phyloP scores from a whole-genome alignment of 1,139 yeast species.

The Protomyces inouyei region DNA sequence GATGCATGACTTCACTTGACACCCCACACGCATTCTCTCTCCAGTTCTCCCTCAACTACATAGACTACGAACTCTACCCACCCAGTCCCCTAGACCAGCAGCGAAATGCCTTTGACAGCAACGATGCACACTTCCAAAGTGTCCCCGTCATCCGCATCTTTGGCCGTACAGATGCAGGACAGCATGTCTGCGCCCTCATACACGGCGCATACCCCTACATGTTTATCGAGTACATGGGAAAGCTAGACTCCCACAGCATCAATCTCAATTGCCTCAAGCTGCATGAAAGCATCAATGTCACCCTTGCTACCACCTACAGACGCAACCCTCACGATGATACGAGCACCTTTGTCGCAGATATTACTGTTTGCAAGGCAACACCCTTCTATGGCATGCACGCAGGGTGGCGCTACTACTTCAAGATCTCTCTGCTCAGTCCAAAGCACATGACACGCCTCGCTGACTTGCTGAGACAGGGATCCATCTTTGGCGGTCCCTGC shows the following conservation, averaged over 20 bases:
- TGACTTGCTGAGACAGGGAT: conserved; percentile 54
- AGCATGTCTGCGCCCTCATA: conserved; percentile 59
- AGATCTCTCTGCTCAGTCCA: conserved; percentile 65
- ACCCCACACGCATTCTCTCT: neutral
- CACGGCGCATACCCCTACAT: conserved; percentile 84
- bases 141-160: conserved; percentile 68
- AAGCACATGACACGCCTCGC: conserved; percentile 55
- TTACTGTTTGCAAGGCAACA: conserved; percentile 64
- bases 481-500: conserved; percentile 40
- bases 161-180: conserved; percentile 59
- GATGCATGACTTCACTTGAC: neutral
- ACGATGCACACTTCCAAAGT: conserved; percentile 2
- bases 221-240: conserved; percentile 55
- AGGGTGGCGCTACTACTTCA: conserved; percentile 60
- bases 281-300: conserved; percentile 36
- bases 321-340: conserved; percentile 37
- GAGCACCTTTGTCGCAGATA: conserved; percentile 56
- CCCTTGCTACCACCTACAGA: conserved; percentile 37
- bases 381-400: conserved; percentile 81
- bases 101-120: conserved; percentile 3
- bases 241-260: conserved; percentile 35
- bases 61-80: conserved; percentile 21
- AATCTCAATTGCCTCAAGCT: conserved; percentile 16
- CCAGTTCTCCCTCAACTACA: conserved; percentile 12
- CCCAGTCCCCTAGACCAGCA: conserved; percentile 15